Evolutionary conservation across 345 rosid genomes (phyloP), one percentile per base, ranked within the genome.

Genomic region (Nasturtium officinale): DNA sequence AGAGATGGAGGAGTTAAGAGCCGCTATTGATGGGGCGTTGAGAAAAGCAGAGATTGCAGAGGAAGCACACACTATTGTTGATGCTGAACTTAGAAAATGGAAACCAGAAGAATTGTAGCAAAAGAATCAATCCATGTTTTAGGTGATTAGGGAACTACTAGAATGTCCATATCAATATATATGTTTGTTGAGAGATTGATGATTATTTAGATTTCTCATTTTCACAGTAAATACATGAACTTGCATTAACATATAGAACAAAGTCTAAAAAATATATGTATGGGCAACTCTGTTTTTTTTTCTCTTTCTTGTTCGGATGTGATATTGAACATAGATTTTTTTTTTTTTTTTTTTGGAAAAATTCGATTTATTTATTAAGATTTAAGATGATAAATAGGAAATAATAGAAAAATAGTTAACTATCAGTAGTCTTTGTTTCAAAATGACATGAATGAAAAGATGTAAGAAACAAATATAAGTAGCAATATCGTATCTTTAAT

Each of bases 31-130:
- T 9, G 61, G 76, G 3, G 99, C 97, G 0, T 51, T 90, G 78
- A 86, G 80, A 77, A 85, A 89, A 17, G 90, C 90, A 12, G 87
- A 87, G 69, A 76, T 69, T 62, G 91, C 97, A 2, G 89, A 87
- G 67, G 86, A 90, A 9, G 97, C 96, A 7, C 84, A 86, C 55
- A 72, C 16, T 55, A 84, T 77, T 20, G 82, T 95, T 0, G 86
- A 90, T 65, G 85, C 69, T 42, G 96, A 95, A 74, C 96, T 95
- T 75, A 63, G 26, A 43, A 88, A 74, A 71, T 80, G 89, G 87
- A 90, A 83, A 71, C 80, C 80, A 64, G 40, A 71, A 58, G 76
- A 30, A 33, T 71, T 58, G 75, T 77, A 71, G 79, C 33, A 53
- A 45, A 45, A 65, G 13, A 40, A 40, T 61, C 8, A 1, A n/a